phyloP scores from a whole-genome alignment of 805 yeast genomes.

The Candida gorgasii region DNA sequence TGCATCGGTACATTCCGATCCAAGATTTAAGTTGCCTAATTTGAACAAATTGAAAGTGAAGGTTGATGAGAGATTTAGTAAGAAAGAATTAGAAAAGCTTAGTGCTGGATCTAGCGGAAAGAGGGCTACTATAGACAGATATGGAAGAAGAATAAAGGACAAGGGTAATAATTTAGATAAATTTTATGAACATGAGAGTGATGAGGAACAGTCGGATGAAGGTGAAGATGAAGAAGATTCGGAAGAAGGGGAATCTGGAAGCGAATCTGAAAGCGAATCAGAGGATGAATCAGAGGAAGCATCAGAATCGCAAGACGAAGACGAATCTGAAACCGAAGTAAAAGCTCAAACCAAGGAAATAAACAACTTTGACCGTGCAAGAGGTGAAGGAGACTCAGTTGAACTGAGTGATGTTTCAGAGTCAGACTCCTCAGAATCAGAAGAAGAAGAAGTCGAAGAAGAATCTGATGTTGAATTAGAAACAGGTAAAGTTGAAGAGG shows the following conservation, averaged over 20 bases:
- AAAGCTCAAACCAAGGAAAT: neutral
- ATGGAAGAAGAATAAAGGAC: slow-evolving; percentile 71
- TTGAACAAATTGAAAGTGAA: slow-evolving; percentile 69
- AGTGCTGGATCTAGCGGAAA: slow-evolving; percentile 48
- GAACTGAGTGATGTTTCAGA: slow-evolving; percentile 22
- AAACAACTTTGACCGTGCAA: slow-evolving; percentile 53
- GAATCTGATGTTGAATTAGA: slow-evolving; percentile 59
- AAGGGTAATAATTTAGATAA: slow-evolving; percentile 60
- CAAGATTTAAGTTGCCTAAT: slow-evolving; percentile 78
- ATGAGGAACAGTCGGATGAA: slow-evolving; percentile 21
- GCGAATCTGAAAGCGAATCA: slow-evolving; percentile 26
- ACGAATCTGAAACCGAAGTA: neutral
- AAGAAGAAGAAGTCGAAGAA: slow-evolving; percentile 41
- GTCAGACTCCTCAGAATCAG: slow-evolving; percentile 40
- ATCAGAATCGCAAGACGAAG: neutral
- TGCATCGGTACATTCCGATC: slow-evolving; percentile 77
- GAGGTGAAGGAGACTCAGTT: slow-evolving; percentile 54
- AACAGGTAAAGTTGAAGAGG: slow-evolving; percentile 68
- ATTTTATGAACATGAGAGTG: slow-evolving; percentile 49
- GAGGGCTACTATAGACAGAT: slow-evolving; percentile 73
- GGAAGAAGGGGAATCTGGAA: slow-evolving; percentile 25
- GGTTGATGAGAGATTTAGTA: slow-evolving; percentile 80
- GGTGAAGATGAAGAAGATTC: slow-evolving; percentile 24
- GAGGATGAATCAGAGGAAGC: slow-evolving; percentile 14
- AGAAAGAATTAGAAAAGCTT: slow-evolving; percentile 57